Percentiles rank a stretch among this genome's conserved stretches.
These are phyloP conservation scores for Funneliformis geosporum DNA, from an alignment of 192 early-diverging fungal genomes.

Conservation along the genomic window DNA sequence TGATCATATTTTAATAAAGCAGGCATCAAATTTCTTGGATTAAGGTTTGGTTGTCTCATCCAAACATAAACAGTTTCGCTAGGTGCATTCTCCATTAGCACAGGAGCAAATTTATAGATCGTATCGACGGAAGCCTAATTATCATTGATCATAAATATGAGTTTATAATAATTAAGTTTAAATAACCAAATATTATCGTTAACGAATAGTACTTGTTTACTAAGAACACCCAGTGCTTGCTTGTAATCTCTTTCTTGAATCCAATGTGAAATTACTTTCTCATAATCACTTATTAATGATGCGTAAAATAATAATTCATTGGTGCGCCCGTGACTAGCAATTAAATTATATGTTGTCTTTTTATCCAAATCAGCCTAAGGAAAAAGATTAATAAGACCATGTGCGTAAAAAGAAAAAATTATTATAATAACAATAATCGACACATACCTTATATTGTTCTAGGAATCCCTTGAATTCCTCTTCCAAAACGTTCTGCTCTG, in stretches of 20 bases:
- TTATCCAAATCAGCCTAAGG: constrained; percentile 57
- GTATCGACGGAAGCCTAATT: constrained; percentile 68
- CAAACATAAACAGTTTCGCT: constrained; percentile 83
- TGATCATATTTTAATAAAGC: constrained; percentile 83
- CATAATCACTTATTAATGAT: constrained; percentile 81
- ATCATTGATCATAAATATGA: background rate
- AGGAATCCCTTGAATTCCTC: constrained; percentile 77
- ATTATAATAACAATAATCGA: background rate
- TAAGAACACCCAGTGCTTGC: constrained; percentile 76
- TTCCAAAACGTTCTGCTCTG: constrained; percentile 60
- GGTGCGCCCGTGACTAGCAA: constrained; percentile 83
- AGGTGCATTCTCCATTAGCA: constrained; percentile 83
- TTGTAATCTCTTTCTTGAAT: constrained; percentile 74
- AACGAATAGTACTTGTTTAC: constrained; percentile 63
- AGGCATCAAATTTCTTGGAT: constrained; percentile 84
- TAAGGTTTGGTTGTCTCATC: constrained; percentile 83
- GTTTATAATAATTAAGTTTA: background rate
- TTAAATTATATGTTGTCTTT: constrained; percentile 76
- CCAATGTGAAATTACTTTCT: constrained; percentile 85
- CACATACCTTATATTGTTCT: constrained; percentile 64
- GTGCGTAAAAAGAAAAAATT: background rate
- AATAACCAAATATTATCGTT: background rate
- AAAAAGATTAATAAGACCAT: constrained; percentile 6
- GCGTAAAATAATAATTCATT: constrained; percentile 83
- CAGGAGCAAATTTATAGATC: constrained; percentile 87